Evolutionary conservation across 116 monocot genomes (phyloP).

Genomic region (Cymodocea nodosa): DNA sequence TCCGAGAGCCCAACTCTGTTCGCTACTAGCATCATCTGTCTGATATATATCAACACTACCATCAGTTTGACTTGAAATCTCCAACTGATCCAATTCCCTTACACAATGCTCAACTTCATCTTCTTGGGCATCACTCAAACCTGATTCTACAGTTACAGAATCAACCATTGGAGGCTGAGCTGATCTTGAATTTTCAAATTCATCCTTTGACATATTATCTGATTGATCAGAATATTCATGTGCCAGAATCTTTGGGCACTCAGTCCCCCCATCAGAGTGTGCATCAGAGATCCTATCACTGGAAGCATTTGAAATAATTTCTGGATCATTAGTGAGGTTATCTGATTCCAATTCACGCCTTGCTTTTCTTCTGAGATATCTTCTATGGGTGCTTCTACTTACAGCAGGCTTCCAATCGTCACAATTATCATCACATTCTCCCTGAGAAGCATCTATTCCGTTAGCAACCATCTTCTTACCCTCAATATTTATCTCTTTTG

Average conservation of each 20-base stretch:
- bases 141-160: background rate
- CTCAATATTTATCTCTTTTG: conserved; percentile 52
- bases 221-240: background rate
- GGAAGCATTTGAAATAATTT: conserved; percentile 7
- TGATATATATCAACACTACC: conserved; percentile 25
- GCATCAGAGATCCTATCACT: conserved; percentile 12
- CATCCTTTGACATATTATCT: conserved; percentile 1
- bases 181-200: background rate
- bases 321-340: conserved; percentile 12
- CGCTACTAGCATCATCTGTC: conserved; percentile 42
- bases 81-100: conserved; percentile 33
- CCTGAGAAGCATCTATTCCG: conserved; percentile 79
- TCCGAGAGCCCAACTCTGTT: conserved; percentile 58
- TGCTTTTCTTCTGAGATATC: conserved; percentile 67
- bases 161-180: background rate
- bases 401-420: conserved; percentile 94
- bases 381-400: conserved; percentile 80
- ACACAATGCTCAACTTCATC: conserved; percentile 8
- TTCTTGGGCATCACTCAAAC: background rate
- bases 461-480: conserved; percentile 65
- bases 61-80: conserved; percentile 38
- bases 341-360: conserved; percentile 32
- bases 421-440: conserved; percentile 40
- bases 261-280: conserved; percentile 14
- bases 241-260: background rate